Conservation (phyloP, 495 filamentous ascomycete species). For the Aspergillus ellipticus region DNA sequence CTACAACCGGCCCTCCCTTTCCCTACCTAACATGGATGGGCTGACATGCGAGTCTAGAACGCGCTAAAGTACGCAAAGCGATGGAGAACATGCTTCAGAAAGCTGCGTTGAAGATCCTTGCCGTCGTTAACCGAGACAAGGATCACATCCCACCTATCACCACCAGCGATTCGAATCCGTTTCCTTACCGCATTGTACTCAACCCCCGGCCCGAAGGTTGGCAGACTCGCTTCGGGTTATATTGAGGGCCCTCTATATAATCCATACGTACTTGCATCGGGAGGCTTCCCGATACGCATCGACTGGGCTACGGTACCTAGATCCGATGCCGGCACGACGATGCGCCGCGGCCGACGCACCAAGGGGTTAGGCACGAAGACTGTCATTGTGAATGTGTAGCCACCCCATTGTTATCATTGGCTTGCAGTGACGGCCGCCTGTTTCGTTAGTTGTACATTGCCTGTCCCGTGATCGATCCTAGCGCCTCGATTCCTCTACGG, state of each 20-base stretch:
- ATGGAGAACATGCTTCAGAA: constrained; percentile 85
- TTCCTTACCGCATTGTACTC: constrained; percentile 88
- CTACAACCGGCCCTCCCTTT: not conserved
- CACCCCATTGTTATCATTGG: constrained; percentile 18
- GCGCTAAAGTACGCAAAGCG: constrained; percentile 78
- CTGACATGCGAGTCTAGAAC: constrained; percentile 50
- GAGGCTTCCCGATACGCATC: not conserved
- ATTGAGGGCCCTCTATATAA: constrained; percentile 49
- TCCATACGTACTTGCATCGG: no score
- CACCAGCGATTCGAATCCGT: constrained; percentile 86
- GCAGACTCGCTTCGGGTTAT: constrained; percentile 76
- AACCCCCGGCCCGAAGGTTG: constrained; percentile 76
- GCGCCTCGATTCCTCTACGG: not conserved
- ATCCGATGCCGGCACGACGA: constrained; percentile 1
- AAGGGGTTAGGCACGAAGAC: not conserved
- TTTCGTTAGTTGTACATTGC: constrained; percentile 6
- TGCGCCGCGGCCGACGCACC: not conserved
- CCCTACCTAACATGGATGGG: not conserved
- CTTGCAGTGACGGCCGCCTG: not conserved
- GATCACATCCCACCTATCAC: constrained; percentile 98
- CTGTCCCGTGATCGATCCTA: constrained; percentile 8
- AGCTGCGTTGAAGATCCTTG: constrained; percentile 82
- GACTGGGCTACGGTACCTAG: constrained; percentile 21
- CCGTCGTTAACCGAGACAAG: constrained; percentile 79
- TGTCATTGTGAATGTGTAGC: not conserved